Evolutionary conservation across 108 stramenopile species (phyloP).

Genomic region (Chaetoceros muelleri): DNA sequence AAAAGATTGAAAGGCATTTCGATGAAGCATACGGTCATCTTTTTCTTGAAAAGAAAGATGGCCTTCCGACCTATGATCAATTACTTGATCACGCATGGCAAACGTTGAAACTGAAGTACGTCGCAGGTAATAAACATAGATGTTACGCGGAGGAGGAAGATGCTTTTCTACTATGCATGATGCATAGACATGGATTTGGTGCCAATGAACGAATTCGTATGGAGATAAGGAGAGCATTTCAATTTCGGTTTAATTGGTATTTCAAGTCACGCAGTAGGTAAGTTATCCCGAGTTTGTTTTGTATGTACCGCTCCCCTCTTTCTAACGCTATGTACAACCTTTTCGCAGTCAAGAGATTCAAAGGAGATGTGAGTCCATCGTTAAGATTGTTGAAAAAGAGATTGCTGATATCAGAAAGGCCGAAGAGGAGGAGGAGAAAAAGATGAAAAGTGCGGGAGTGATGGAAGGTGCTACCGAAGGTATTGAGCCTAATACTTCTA

Average conservation of each 20-base stretch:
- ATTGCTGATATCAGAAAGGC: conserved; percentile 61
- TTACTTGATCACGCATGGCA: conserved; percentile 78
- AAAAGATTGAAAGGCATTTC: conserved; percentile 89
- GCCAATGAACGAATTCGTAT: conserved; percentile 85
- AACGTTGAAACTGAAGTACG: conserved; percentile 75
- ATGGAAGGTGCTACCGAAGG: no score
- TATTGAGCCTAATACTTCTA: no score
- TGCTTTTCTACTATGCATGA: conserved; percentile 89
- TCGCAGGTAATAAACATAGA: conserved; percentile 34
- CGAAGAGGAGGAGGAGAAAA: conserved; percentile 23
- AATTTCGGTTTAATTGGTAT: conserved; percentile 98
- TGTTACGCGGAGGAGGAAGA: conserved; percentile 93
- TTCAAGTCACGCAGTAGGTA: conserved; percentile 82
- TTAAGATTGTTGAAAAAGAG: conserved; percentile 67
- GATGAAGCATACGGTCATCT: conserved; percentile 72
- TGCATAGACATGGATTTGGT: conserved; percentile 94
- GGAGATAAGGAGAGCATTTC: conserved; percentile 90
- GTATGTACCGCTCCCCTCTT: not conserved
- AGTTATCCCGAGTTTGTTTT: not conserved
- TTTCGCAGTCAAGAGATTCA: conserved; percentile 77
- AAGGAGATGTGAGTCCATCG: conserved; percentile 75
- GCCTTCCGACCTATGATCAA: conserved; percentile 46
- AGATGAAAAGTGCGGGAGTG: no score
- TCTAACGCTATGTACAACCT: not conserved
- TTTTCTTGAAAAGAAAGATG: conserved; percentile 59